Evolutionary conservation across 1,284 basidiomycete species (phyloP), one percentile per base, ranked within the genome.

Genomic region (Xerocomus minutiporus): DNA sequence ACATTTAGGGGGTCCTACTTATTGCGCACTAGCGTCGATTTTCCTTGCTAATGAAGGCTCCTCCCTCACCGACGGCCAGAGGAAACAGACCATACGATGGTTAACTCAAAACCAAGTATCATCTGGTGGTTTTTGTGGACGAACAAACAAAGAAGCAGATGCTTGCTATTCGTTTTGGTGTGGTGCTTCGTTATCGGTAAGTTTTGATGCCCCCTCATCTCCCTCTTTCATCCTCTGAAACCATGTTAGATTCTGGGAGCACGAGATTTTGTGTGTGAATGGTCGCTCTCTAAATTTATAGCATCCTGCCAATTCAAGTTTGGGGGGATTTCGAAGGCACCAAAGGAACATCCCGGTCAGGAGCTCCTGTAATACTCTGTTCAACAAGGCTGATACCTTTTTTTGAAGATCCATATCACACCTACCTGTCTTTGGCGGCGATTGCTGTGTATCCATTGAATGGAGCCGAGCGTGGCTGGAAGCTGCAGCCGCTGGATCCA

Each of bases 131-230:
- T 95, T 94, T 65, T 77, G 86, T 60, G 93, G 93, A 1, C 79
- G 93, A 12, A 92, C 91, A 2, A 86, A 84, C 54, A 97, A 97
- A 70, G 75, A 80, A 5, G 82, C 87, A 11, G 93, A 97, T 62
- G 90, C 93, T 1, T 97, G 93, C 68, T 97, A 97, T 70, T 91
- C 89, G 59, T 97, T 96, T 69, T 97, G 93, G 94, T 91, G 89
- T 60, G 87, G 89, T 2, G 93, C 84, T 5, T 78, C 88, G 1
- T 68, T 96, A 7, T 72, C 80, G 60, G 91, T 93, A 58, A 57
- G 79, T 68, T 47, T 44, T 4, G 2, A 25, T 34, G 23, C 7
- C 13, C 28, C 35, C 34, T 40, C 8, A 20, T 26, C 44, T 7
- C 40, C 28, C 11, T 53, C 40, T 47, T 35, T 31, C 36, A 28